Evolutionary conservation across 2,329 filamentous ascomycete species (phyloP), one percentile per base, ranked within the genome.

Genomic region (Alternaria dauci): DNA sequence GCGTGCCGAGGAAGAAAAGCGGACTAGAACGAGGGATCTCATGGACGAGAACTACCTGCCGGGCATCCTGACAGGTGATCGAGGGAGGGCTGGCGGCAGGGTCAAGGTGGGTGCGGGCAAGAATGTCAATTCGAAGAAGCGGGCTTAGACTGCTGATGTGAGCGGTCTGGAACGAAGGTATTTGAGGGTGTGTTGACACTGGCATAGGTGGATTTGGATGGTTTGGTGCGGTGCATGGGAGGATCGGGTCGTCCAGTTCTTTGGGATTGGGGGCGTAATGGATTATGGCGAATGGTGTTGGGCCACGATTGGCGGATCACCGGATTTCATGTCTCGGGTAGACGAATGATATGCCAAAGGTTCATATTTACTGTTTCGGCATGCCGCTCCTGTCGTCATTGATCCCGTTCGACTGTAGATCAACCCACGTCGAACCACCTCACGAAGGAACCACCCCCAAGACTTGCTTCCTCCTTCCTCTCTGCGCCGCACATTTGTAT

Each of bases 41-140:
- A 96, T 98, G 94, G 94, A 98, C 75, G 90, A 96, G 75, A 94
- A 99, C 79, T 96, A 94, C 76, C 80, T 98, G 65, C 95, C 95
- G 0, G 85, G 88, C 34, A 91, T 99, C 48, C 76, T 99, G 73
- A 95, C 88, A 1, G 95, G 95, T 0, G 88, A 94, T 71, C 84
- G 94, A 67, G 85, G 82, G 8, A 86, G 86, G 46, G 81, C 80
- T 5, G 86, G 87, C 2, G 91, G 90, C 0, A 89, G 87, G 79
- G 87, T 92, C 61, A 90, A 88, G 74, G 88, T 98, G 11, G 95
- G 95, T 8, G 93, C 92, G 11, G 95, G 95, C 8, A 88, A 89
- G 74, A 93, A 90, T 74, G 87, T 98, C 53, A 99, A 99, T 80
- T 89, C 91, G 36, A 90, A 84, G 78, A 91, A 87, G 89, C 83